phyloP scores from a whole-genome alignment of 2,329 filamentous ascomycete genomes.

The Hypocrella siamensis region DNA sequence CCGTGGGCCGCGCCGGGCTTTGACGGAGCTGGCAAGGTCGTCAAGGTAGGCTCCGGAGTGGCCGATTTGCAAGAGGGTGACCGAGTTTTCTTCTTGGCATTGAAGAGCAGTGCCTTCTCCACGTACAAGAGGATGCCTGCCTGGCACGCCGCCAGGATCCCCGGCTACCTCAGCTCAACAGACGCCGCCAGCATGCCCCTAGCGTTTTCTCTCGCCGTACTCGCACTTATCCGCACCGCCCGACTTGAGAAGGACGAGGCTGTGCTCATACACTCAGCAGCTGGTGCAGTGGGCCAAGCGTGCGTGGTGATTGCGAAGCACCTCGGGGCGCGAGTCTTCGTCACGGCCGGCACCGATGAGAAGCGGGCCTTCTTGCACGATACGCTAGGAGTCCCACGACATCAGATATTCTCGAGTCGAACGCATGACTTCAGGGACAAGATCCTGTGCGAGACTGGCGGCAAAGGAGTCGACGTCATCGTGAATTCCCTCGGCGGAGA shows the following conservation, averaged over 20 bases:
- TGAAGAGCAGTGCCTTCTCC: constrained; percentile 6
- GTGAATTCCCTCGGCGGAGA: constrained; percentile 4
- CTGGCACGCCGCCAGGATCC: constrained; percentile 5
- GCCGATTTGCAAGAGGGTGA: constrained; percentile 7
- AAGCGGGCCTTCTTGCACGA: constrained; percentile 13
- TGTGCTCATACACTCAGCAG: constrained; percentile 15
- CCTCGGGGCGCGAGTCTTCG: constrained; percentile 10
- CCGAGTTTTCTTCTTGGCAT: constrained; percentile 5
- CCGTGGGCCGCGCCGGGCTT: constrained; percentile 9
- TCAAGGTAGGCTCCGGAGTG: constrained; percentile 6
- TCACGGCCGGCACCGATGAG: constrained; percentile 11
- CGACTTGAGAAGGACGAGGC: constrained; percentile 16
- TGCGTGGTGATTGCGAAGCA: constrained; percentile 5
- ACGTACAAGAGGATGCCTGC: constrained; percentile 6
- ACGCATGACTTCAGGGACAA: constrained; percentile 10
- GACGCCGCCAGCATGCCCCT: constrained; percentile 14
- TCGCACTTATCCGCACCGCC: constrained; percentile 4
- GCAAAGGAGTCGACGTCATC: constrained; percentile 7
- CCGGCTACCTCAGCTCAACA: constrained; percentile 3
- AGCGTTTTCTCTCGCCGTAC: constrained; percentile 5
- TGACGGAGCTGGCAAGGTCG: constrained; percentile 11
- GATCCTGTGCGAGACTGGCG: constrained; percentile 6
- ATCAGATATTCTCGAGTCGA: constrained; percentile 13
- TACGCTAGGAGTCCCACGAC: constrained; percentile 9
- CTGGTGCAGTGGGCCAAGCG: constrained; percentile 7